phyloP scores from a whole-genome alignment of 225 moss, liverwort and hornwort species.

The Sphagnum tenellum region DNA sequence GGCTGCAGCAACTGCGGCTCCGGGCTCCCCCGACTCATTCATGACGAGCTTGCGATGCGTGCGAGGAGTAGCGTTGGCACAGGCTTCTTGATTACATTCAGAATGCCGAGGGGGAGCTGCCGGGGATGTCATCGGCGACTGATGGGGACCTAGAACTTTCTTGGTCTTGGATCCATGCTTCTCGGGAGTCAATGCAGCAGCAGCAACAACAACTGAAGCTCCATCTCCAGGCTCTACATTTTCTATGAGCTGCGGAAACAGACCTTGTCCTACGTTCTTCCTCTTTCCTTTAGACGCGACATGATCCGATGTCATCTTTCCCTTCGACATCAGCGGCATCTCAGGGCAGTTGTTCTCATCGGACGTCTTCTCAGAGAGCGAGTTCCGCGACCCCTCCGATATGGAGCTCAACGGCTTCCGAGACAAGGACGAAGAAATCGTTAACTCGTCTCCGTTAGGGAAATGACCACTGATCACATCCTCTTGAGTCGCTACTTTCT shows the following conservation, averaged over 20 bases:
- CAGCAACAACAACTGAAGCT: conserved; percentile 13
- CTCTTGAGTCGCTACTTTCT: conserved; percentile 36
- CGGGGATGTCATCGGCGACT: too few species aligned
- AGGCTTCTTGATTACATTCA: too few species aligned
- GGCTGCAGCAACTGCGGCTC: conserved; percentile 16
- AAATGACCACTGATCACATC: conserved; percentile 25
- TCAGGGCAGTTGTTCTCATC: conserved; percentile 33
- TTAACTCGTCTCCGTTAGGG: conserved; percentile 21
- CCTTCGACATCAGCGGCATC: conserved; percentile 17
- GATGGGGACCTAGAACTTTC: too few species aligned
- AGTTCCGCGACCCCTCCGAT: conserved; percentile 48
- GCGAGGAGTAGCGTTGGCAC: conserved; percentile 1
- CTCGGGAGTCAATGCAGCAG: conserved; percentile 12
- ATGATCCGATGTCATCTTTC: conserved; percentile 14
- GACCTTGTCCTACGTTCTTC: conserved; percentile 25
- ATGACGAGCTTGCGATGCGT: conserved; percentile 15
- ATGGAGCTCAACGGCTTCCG: conserved; percentile 73
- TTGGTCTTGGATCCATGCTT: too few species aligned
- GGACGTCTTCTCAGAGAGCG: conserved; percentile 6
- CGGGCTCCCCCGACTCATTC: conserved; percentile 14
- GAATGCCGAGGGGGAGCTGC: too few species aligned
- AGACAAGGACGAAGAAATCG: conserved; percentile 12
- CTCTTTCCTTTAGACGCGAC: conserved; percentile 48
- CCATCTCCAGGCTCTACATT: conserved; percentile 23
- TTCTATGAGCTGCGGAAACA: conserved; percentile 24